Evolutionary conservation across 768 basidiomycete genomes (phyloP), one percentile per base, ranked within the genome.

Genomic region (Ephemerocybe angulata): DNA sequence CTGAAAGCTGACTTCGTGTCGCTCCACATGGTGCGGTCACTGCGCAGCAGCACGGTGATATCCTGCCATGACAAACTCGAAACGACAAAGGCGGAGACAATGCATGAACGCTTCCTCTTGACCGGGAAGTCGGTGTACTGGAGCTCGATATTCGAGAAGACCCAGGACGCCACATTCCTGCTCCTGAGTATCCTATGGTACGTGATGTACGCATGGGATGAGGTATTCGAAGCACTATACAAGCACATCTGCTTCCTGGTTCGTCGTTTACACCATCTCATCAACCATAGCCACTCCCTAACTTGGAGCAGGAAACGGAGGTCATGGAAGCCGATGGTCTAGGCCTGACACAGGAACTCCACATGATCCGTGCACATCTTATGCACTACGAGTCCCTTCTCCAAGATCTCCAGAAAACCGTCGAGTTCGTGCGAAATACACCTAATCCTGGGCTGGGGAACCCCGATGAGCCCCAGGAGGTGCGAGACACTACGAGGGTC

Each of bases 141-240:
- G 78, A 69, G 68, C 47, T 67, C 68, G 15, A 75, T 78, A 42
- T 80, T 71, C 64, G 65, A 58, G 12, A 63, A 64, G 8, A 68
- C 71, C 50, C 48, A 69, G 4, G 83, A 84, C 54, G 80, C 83
- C 6, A 85, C 82, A 0, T 82, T 83, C 53, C 60, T 84, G 8
- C 69, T 84, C 42, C 58, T 85, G 5, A 70, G 77, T 43, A 65
- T 78, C 6, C 63, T 85, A 22, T 85, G 83, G 84, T 82, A 83
- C 53, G 76, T 81, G 0, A 60, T 84, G 25, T 85, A 85, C 60
- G 76, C 82, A 0, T 85, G 84, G 74, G 84, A 85, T 47, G 81
- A 85, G 63, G 67, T 80, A 0, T 69, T 84, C 24, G 82, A 83
- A 59, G 65, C 68, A 13, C 60, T 85, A 31, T 83, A 82, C 53